These are phyloP conservation scores for Xylaria intraflava DNA, from an alignment of 495 filamentous ascomycete species.

Conservation along the genomic window DNA sequence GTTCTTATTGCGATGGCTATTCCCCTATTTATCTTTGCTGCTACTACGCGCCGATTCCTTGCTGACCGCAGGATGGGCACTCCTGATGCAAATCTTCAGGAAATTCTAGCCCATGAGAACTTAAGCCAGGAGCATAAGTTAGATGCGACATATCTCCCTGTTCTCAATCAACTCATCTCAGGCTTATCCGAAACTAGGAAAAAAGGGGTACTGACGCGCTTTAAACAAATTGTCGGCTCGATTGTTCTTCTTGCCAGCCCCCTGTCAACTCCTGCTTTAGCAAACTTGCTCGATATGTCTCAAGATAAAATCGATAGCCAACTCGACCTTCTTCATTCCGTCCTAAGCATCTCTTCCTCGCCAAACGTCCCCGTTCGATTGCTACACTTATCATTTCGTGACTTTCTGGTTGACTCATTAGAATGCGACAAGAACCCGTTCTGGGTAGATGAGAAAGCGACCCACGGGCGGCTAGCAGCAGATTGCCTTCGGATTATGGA, in stretches of 20 bases:
- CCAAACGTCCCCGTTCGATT: conserved; percentile 15
- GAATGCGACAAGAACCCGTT: conserved; percentile 18
- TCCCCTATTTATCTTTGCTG: conserved; percentile 40
- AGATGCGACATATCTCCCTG: background rate
- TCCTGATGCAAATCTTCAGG: conserved; percentile 10
- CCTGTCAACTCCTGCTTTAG: conserved; percentile 14
- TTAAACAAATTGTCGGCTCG: conserved; percentile 23
- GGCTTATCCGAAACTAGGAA: background rate
- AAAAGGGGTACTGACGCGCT: background rate
- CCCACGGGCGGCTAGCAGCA: conserved; percentile 7
- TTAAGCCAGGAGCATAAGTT: conserved; percentile 12
- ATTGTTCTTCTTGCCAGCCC: conserved; percentile 23
- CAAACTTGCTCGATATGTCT: conserved; percentile 14
- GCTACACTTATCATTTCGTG: conserved; percentile 25
- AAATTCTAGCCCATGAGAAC: conserved; percentile 11
- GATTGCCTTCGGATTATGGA: conserved; percentile 31
- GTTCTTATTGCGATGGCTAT: conserved; percentile 31
- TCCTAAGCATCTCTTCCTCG: conserved; percentile 18
- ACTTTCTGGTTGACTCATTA: conserved; percentile 21
- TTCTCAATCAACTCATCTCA: background rate
- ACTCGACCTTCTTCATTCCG: conserved; percentile 24
- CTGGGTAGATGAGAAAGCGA: conserved; percentile 22
- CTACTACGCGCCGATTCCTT: conserved; percentile 36
- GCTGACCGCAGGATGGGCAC: conserved; percentile 11
- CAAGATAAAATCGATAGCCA: conserved; percentile 1